phyloP scores from a whole-genome alignment of 352 stramenopile genomes.

The Globisporangium rhizosaccharum region DNA sequence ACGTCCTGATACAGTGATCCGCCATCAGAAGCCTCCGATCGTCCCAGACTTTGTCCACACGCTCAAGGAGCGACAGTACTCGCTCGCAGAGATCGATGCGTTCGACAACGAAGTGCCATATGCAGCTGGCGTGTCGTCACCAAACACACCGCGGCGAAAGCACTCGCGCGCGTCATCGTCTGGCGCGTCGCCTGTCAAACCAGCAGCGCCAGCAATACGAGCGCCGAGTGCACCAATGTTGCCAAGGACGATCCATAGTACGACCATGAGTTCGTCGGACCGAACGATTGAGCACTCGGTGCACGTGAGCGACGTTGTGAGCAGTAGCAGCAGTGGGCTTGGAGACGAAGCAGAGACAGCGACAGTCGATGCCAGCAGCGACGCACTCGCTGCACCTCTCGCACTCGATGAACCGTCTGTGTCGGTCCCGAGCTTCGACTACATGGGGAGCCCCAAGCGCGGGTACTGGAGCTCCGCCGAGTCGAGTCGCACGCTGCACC shows the following conservation, averaged over 20 bases:
- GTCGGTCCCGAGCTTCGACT: constrained; percentile 13
- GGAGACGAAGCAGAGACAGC: background rate
- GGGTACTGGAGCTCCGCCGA: constrained; percentile 19
- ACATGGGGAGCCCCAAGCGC: constrained; percentile 6
- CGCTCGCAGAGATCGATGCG: constrained; percentile 16
- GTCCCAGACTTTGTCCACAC: constrained; percentile 33
- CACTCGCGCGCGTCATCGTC: background rate
- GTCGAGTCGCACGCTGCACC: constrained; percentile 16
- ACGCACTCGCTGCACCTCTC: background rate
- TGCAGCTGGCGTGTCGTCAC: constrained; percentile 15
- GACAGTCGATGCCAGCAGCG: background rate
- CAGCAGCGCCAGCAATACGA: background rate
- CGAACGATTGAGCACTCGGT: too few species aligned
- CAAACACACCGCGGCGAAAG: constrained; percentile 13
- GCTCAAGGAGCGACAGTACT: constrained; percentile 21
- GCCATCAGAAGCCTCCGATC: constrained; percentile 37
- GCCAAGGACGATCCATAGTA: too few species aligned
- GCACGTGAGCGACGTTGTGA: too few species aligned
- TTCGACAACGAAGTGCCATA: constrained; percentile 45
- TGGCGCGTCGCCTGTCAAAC: constrained; percentile 1
- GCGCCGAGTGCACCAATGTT: too few species aligned
- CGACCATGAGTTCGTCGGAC: too few species aligned
- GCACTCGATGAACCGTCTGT: background rate
- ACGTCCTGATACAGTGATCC: constrained; percentile 24
- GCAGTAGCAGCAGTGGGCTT: too few species aligned